These are phyloP conservation scores for Calocera cornea DNA, from an alignment of 768 basidiomycete genomes.

Conservation along the genomic window DNA sequence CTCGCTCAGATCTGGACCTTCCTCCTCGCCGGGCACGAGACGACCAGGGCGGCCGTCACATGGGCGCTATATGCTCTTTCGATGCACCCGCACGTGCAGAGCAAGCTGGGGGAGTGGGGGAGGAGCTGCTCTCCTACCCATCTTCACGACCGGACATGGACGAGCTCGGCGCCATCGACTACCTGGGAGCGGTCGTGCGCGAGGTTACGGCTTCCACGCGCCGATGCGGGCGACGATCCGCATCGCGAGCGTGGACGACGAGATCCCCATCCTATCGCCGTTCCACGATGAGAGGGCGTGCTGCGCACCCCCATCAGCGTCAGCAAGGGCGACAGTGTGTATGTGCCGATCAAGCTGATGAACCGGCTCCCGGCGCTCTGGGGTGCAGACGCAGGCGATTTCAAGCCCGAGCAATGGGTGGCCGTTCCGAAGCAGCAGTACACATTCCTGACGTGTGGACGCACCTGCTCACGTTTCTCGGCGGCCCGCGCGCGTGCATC, in stretches of 20 bases:
- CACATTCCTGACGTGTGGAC: constrained; percentile 1
- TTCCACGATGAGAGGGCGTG: constrained; percentile 27
- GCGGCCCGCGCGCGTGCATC: constrained; percentile 9
- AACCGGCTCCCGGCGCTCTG: constrained; percentile 43
- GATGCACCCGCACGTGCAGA: constrained; percentile 36
- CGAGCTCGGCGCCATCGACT: constrained; percentile 47
- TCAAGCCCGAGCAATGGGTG: constrained; percentile 18
- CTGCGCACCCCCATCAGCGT: constrained; percentile 12
- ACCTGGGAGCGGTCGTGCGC: constrained; percentile 52
- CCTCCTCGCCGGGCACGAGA: constrained; percentile 34
- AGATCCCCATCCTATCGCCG: constrained; percentile 37
- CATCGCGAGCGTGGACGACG: constrained; percentile 38
- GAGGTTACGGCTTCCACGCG: constrained; percentile 44
- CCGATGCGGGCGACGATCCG: constrained; percentile 36
- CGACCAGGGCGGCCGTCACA: constrained; percentile 41
- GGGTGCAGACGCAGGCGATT: constrained; percentile 51
- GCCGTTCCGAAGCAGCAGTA: neutral
- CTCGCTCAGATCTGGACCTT: constrained; percentile 17
- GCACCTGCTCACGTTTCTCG: constrained; percentile 4
- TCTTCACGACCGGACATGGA: constrained; percentile 51
- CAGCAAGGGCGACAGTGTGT: constrained; percentile 26
- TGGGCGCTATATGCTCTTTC: constrained; percentile 51
- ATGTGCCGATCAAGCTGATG: constrained; percentile 39
- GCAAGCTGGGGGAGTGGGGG: constrained; percentile 43
- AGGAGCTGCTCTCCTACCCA: constrained; percentile 38